These are phyloP conservation scores for Lichtheimia corymbifera DNA, from an alignment of 371 early-diverging fungal genomes.

Conservation along the genomic window DNA sequence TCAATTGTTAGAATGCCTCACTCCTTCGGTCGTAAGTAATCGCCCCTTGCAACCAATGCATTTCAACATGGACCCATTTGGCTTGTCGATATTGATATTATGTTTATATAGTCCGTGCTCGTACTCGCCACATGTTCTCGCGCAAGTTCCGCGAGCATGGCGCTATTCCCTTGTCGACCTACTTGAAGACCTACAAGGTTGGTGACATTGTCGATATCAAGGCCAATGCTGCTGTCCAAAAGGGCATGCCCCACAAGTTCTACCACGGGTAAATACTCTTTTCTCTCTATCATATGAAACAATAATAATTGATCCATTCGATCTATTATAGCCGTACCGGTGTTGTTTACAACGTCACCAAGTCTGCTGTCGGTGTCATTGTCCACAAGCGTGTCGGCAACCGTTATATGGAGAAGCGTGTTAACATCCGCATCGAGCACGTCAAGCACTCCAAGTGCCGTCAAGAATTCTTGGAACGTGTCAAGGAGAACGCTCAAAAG, in stretches of 20 bases:
- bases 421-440: constrained; percentile 99
- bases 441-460: constrained; percentile 99
- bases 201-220: constrained; percentile 36
- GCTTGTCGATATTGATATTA: no score
- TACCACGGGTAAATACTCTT: constrained; percentile 90
- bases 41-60: neutral
- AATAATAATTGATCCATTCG: neutral
- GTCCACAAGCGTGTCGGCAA: constrained; percentile 98
- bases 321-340: constrained; percentile 81
- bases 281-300: neutral
- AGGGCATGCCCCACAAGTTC: constrained; percentile 99
- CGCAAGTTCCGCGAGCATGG: constrained; percentile 97
- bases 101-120: constrained; percentile 75
- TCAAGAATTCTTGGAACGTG: constrained; percentile 97
- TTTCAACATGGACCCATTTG: no score
- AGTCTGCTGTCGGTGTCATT: constrained; percentile 97
- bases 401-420: constrained; percentile 98
- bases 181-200: constrained; percentile 97
- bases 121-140: constrained; percentile 98
- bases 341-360: constrained; percentile 98
- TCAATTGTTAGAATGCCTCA: constrained; percentile 71
- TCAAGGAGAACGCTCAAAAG: constrained; percentile 89
- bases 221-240: constrained; percentile 89
- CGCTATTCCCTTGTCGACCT: constrained; percentile 92
- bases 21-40: constrained; percentile 81